A percentile compares a stretch with the other conserved stretches of the same genome.
phyloP scores from a whole-genome alignment of 768 basidiomycete genomes.

The Clavulina sp. region DNA sequence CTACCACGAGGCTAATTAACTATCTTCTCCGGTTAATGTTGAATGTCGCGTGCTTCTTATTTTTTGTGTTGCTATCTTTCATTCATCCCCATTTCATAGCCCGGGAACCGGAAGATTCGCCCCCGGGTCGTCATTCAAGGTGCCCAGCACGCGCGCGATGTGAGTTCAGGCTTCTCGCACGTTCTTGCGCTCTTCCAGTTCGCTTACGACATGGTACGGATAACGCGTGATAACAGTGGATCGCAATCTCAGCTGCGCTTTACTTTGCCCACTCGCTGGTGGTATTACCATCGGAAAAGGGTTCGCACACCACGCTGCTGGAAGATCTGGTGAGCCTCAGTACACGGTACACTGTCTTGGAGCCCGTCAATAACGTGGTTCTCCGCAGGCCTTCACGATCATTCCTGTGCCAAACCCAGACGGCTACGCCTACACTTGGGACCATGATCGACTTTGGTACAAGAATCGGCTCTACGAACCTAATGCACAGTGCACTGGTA shows the following conservation, averaged over 20 bases:
- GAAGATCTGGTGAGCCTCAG: slow-evolving; percentile 27
- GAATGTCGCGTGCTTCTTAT: neutral
- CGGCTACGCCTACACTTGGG: slow-evolving; percentile 62
- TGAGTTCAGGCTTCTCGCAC: slow-evolving; percentile 18
- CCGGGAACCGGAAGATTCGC: slow-evolving; percentile 13
- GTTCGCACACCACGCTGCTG: slow-evolving; percentile 32
- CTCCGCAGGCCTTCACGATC: slow-evolving; percentile 41
- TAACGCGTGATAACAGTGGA: slow-evolving; percentile 35
- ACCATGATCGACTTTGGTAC: slow-evolving; percentile 54
- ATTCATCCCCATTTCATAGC: slow-evolving; percentile 30
- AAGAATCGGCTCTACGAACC: slow-evolving; percentile 36
- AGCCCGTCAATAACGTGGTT: slow-evolving; percentile 3
- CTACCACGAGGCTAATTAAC: too few relatives aligned
- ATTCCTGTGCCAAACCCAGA: slow-evolving; percentile 53
- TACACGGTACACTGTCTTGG: neutral
- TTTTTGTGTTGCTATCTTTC: neutral
- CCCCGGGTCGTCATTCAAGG: slow-evolving; percentile 50
- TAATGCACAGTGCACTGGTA: slow-evolving; percentile 37
- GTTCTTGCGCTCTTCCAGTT: slow-evolving; percentile 4
- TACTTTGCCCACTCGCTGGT: slow-evolving; percentile 60
- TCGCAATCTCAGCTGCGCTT: slow-evolving; percentile 53
- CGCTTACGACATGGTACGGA: neutral
- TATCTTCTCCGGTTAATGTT: too few relatives aligned
- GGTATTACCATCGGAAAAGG: slow-evolving; percentile 28
- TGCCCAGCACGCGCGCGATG: slow-evolving; percentile 63